Evolutionary conservation across 257 asterid species (phyloP).

Genomic region (Eucommia ulmoides): DNA sequence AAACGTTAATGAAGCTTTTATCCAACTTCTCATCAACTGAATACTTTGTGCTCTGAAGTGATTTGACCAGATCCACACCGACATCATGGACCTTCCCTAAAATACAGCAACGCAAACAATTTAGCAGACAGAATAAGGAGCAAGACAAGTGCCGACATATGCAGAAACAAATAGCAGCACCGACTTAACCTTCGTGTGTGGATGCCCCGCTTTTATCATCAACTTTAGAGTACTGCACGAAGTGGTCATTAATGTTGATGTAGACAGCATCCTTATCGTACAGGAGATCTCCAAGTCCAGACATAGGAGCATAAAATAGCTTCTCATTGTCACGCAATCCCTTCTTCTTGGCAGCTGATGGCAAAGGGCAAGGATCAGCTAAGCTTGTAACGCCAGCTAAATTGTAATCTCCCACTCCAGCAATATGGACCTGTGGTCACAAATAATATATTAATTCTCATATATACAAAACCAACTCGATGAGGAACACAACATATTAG

Average conservation of each 20-base stretch:
- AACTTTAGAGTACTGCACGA: slow-evolving; percentile 76
- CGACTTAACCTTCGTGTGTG: slow-evolving; percentile 44
- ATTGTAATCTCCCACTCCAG: slow-evolving; percentile 92
- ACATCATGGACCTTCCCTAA: slow-evolving; percentile 76
- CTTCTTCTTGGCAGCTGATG: slow-evolving; percentile 94
- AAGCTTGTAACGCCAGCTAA: slow-evolving; percentile 52
- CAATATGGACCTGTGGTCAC: slow-evolving; percentile 76
- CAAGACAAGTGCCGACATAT: not conserved
- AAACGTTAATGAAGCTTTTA: slow-evolving; percentile 54
- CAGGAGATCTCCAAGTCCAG: slow-evolving; percentile 93
- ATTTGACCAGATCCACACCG: slow-evolving; percentile 78
- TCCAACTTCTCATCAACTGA: slow-evolving; percentile 78
- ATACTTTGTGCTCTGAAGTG: slow-evolving; percentile 71
- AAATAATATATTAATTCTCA: not conserved
- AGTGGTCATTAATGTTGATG: slow-evolving; percentile 77
- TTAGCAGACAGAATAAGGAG: slow-evolving; percentile 8
- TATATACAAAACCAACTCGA: not conserved
- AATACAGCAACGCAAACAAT: slow-evolving; percentile 6
- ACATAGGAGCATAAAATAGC: slow-evolving; percentile 96
- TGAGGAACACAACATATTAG: too few relatives aligned
- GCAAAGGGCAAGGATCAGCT: slow-evolving; percentile 96
- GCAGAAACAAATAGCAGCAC: not conserved
- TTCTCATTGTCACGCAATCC: slow-evolving; percentile 95
- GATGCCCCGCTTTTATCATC: slow-evolving; percentile 34
- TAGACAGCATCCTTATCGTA: slow-evolving; percentile 98